These are phyloP conservation scores for Penicillium crystallinum DNA, from an alignment of 495 filamentous ascomycete genomes.

Conservation along the genomic window DNA sequence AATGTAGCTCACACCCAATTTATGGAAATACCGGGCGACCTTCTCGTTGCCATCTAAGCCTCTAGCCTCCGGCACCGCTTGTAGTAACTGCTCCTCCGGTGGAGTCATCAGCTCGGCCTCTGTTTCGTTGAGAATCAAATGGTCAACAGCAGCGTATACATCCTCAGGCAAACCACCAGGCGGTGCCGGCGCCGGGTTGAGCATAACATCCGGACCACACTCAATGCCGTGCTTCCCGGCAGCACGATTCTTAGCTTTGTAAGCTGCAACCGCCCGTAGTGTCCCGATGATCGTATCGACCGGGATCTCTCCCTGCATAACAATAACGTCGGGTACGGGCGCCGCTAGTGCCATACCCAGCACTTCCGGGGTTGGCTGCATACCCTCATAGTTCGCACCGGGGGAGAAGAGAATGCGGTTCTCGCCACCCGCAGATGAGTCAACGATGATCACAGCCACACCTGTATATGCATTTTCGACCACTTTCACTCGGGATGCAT, in stretches of 20 bases:
- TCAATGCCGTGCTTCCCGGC: conserved; percentile 43
- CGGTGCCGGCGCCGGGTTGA: conserved; percentile 84
- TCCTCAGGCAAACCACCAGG: conserved; percentile 55
- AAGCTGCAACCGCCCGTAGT: conserved; percentile 37
- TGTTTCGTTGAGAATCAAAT: conserved; percentile 86
- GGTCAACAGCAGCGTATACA: conserved; percentile 64
- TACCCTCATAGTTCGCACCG: conserved; percentile 66
- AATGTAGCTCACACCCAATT: conserved; percentile 65
- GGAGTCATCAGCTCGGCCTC: conserved; percentile 71
- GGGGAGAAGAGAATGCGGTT: conserved; percentile 81
- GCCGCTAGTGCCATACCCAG: conserved; percentile 32
- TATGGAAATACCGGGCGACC: conserved; percentile 56
- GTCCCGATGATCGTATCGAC: conserved; percentile 63
- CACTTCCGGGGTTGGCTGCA: conserved; percentile 37
- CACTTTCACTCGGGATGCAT: conserved; percentile 48
- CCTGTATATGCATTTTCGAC: conserved; percentile 60
- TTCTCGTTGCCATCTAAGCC: conserved; percentile 45
- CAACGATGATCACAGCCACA: conserved; percentile 78
- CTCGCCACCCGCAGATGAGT: conserved; percentile 69
- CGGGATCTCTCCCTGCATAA: conserved; percentile 89
- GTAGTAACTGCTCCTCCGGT: conserved; percentile 30
- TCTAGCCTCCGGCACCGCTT: conserved; percentile 33
- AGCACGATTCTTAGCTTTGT: conserved; percentile 40
- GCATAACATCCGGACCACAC: conserved; percentile 51
- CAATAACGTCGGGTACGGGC: conserved; percentile 57